A percentile compares a stretch with the other conserved stretches of the same genome.
These are phyloP conservation scores for Beta corolliflora DNA, from an alignment of 179 eudicot species.

Conservation along the genomic window DNA sequence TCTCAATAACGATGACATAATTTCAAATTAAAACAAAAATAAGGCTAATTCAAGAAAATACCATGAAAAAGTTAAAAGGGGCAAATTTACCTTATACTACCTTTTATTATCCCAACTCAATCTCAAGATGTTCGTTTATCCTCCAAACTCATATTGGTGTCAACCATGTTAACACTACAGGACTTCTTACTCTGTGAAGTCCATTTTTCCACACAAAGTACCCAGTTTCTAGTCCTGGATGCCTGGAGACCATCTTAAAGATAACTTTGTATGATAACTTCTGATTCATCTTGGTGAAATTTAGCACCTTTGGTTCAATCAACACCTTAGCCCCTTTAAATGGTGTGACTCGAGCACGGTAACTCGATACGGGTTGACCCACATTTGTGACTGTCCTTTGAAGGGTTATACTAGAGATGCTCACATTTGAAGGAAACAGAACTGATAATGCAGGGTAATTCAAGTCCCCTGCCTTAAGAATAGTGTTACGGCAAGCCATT, in stretches of 20 bases:
- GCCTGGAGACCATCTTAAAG: constrained; percentile 43
- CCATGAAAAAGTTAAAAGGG: neutral
- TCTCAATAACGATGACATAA: neutral
- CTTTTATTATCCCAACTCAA: constrained; percentile 4
- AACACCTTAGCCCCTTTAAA: constrained; percentile 59
- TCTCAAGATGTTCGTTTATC: neutral
- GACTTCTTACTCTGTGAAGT: constrained; percentile 71
- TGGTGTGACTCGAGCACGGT: constrained; percentile 62
- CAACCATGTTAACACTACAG: constrained; percentile 73
- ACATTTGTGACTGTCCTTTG: constrained; percentile 79
- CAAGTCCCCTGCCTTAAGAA: constrained; percentile 52
- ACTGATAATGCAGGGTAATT: constrained; percentile 83
- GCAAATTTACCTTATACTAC: constrained; percentile 2
- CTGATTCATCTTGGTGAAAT: constrained; percentile 49
- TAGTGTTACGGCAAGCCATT: constrained; percentile 40
- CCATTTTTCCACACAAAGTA: constrained; percentile 74
- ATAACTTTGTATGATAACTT: constrained; percentile 63
- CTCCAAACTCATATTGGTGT: constrained; percentile 37
- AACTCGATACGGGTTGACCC: constrained; percentile 56
- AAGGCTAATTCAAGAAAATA: neutral
- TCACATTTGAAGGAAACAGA: constrained; percentile 46
- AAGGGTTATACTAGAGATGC: constrained; percentile 41
- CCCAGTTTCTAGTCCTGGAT: constrained; percentile 58
- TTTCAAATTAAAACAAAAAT: neutral
- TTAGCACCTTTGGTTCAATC: constrained; percentile 59